These are phyloP conservation scores for Zopfochytrium polystomum DNA, from an alignment of 371 early-diverging fungal species.

Conservation along the genomic window DNA sequence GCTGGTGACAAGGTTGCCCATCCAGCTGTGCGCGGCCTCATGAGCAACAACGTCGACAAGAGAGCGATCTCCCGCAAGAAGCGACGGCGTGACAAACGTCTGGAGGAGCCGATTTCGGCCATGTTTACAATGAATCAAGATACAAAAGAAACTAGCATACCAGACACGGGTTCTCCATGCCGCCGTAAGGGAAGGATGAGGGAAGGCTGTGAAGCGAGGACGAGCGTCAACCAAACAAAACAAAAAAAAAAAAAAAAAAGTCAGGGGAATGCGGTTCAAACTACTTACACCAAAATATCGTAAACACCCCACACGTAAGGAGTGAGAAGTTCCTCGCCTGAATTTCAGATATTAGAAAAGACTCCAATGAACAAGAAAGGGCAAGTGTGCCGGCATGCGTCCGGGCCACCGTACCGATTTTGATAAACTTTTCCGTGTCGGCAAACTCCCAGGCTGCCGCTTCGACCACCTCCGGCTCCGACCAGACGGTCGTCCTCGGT, in stretches of 20 bases:
- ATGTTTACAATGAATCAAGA: constrained; percentile 90
- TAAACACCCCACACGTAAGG: constrained; percentile 96
- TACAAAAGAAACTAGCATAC: constrained; percentile 53
- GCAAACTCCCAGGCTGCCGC: constrained; percentile 91
- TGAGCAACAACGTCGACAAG: constrained; percentile 97
- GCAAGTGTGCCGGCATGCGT: constrained; percentile 45
- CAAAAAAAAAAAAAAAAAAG: no score
- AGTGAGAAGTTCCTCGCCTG: constrained; percentile 53
- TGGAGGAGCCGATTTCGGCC: constrained; percentile 66
- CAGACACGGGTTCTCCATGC: constrained; percentile 98
- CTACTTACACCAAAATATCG: constrained; percentile 87
- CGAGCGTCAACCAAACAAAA: no score
- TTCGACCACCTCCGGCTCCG: constrained; percentile 89
- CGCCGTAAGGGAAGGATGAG: constrained; percentile 76
- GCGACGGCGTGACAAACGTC: constrained; percentile 62
- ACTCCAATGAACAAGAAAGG: constrained; percentile 3
- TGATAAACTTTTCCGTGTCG: constrained; percentile 85
- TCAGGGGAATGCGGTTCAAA: no score
- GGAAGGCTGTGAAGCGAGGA: no score
- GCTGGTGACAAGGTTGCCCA: constrained; percentile 93
- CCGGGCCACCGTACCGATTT: constrained; percentile 78
- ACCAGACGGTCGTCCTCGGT: constrained; percentile 90
- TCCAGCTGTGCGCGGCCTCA: constrained; percentile 96
- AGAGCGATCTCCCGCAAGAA: constrained; percentile 86
- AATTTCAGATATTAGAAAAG: no score